Evolutionary conservation across 1,284 basidiomycete genomes (phyloP).

Genomic region (Heterobasidion irregulare): DNA sequence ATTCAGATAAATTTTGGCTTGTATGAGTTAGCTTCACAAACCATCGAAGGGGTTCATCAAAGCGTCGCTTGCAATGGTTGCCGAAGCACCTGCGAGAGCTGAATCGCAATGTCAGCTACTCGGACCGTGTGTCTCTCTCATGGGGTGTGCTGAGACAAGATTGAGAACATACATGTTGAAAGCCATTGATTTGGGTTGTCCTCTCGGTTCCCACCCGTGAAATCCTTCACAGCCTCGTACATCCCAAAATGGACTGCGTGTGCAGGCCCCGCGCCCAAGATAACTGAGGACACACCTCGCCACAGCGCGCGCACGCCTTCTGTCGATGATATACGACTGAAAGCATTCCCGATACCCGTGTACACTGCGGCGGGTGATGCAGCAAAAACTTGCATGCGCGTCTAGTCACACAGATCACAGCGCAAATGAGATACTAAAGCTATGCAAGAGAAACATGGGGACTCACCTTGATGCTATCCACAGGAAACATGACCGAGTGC

Average conservation of each 20-base stretch:
- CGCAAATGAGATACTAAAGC: not conserved
- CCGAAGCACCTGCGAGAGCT: slow-evolving; percentile 91
- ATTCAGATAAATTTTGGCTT: not conserved
- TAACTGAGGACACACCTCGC: slow-evolving; percentile 96
- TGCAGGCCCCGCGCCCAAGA: slow-evolving; percentile 94
- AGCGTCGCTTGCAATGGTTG: slow-evolving; percentile 93
- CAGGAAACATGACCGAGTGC: slow-evolving; percentile 97
- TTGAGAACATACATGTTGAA: slow-evolving; percentile 58
- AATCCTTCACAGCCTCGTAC: slow-evolving; percentile 92
- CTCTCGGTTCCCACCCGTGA: slow-evolving; percentile 79
- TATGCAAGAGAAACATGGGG: not conserved
- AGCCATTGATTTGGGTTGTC: slow-evolving; percentile 67
- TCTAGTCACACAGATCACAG: slow-evolving; percentile 40
- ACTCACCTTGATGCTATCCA: slow-evolving; percentile 95
- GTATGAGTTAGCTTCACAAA: slow-evolving; percentile 29
- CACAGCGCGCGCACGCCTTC: slow-evolving; percentile 91
- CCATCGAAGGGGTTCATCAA: slow-evolving; percentile 99
- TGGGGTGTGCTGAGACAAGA: too few species aligned
- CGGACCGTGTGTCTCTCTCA: not conserved
- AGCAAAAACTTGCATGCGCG: slow-evolving; percentile 97
- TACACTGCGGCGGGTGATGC: slow-evolving; percentile 79
- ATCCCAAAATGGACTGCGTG: slow-evolving; percentile 98
- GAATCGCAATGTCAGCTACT: not conserved
- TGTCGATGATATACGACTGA: slow-evolving; percentile 84
- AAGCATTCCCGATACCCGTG: slow-evolving; percentile 84